Conservation (phyloP, 1,284 basidiomycete genomes). For the Ustilago bromivora region DNA sequence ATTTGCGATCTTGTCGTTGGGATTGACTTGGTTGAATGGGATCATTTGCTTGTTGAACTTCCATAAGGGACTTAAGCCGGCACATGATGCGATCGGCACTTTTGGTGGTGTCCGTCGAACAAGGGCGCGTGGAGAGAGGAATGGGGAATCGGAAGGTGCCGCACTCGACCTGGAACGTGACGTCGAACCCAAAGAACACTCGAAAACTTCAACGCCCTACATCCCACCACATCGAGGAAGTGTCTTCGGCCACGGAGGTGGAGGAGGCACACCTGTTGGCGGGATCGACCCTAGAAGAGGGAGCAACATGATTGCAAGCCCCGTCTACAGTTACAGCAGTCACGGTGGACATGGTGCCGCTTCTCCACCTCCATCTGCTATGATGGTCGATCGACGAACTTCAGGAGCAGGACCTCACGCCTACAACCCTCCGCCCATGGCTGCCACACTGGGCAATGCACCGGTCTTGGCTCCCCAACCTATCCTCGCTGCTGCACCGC, state of each 20-base stretch:
- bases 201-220: constrained; percentile 3
- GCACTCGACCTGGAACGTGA: constrained; percentile 26
- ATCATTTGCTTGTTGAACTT: constrained; percentile 61
- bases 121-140: not conserved
- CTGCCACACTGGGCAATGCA: constrained; percentile 18
- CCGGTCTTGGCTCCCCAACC: constrained; percentile 17
- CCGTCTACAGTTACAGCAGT: constrained; percentile 13
- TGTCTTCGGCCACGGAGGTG: not conserved
- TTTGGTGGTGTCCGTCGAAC: constrained; percentile 47
- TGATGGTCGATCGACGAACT: constrained; percentile 6
- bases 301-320: constrained; percentile 11
- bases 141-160: constrained; percentile 11
- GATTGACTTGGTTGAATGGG: constrained; percentile 49
- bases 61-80: constrained; percentile 52
- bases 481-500: constrained; percentile 10
- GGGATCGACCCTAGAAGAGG: constrained; percentile 7
- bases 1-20: constrained; percentile 50
- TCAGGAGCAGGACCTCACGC: not conserved
- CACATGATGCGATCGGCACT: constrained; percentile 54
- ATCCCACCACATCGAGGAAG: constrained; percentile 11
- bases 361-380: not conserved
- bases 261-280: not conserved
- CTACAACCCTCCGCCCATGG: constrained; percentile 5
- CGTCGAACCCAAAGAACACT: constrained; percentile 20
- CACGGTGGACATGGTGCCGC: not conserved